Evolutionary conservation across 202 grass and related monocot genomes (phyloP), one percentile per base, ranked within the genome.

Genomic region (Setaria viridis): DNA sequence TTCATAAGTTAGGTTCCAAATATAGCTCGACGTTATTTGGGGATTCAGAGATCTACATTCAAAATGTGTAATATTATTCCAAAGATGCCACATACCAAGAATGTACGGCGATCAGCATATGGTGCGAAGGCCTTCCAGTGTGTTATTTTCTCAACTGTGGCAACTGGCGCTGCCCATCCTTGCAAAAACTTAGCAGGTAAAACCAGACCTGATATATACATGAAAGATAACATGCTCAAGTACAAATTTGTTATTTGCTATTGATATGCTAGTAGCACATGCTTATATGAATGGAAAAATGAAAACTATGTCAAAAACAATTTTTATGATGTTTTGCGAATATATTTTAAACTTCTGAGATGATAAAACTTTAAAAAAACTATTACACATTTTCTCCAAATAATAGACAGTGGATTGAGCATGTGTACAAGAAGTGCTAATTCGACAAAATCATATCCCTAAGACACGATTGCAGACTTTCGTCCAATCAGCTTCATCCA

Each of bases 191-290:
- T 63, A 37, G 46, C 33, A 43, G 46, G 51, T 48, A 42, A 78
- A 82, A 55, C 6, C 39, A 59, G 17, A 47, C 70, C 15, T 53
- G 76, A 69, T 71, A 72, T 51, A 53, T 51, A 74, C 54, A 65
- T 55, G 33, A 67, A 54, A 54, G 11, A 49, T 49, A 11, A 12
- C 47, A 46, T 46, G 8, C 45, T 1, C 8, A 46, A 46, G 42
- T 45, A 45, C 42, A 45, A 1, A 45, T 45, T 45, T 45, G 42
- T 45, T 25, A 25, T 25, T 25, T 25, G 25, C 25, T 45, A 45
- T 6, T 6, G 42, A 45, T 45, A 7, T 45, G 42, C 42, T 45
- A 45, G 42, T 45, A 45, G 42, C 9, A 46, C 45, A 46, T 46
- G 47, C 16, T 41, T 49, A 58, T 56, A 11, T 42, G 33, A 76